Evolutionary conservation across 208 protist genomes (phyloP), one percentile per base, ranked within the genome.

Genomic region (Dictyostelium gargantuum): DNA sequence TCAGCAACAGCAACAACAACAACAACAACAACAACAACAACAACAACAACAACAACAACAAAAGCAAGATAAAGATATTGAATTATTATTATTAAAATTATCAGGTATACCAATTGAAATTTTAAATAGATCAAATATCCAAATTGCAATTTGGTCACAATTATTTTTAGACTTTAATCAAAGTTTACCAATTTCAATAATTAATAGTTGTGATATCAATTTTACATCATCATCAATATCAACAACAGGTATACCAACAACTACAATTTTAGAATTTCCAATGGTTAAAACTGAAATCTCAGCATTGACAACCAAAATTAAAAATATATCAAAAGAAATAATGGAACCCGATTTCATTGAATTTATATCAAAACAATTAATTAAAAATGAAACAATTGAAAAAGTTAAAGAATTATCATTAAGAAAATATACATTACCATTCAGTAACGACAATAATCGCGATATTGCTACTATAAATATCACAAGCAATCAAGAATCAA

Each of bases 111-210:
- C 80, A 9, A 42, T 52, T 2, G 70, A 63, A 32, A 15, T 85
- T n/a, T 21, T 85, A 26, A 21, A 42, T 11, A 66, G 32, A 29
- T 29, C 61, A 40, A 54, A 74, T 35, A 35, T 74, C 15, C 80
- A 85, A 29, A 74, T 85, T 32, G 58, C 61, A 52, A 35, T 74
- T 23, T 85, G 44, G 38, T 48, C 61, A 56, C n/a, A 58, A 32
- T 29, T 85, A 29, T 85, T 85, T 72, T 52, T 81, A 74, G 11
- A 46, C 17, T 46, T 74, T 74, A 42, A 72, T 72, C 9, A 58
- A 26, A n/a, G n/a, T n/a, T n/a, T n/a, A n/a, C n/a, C n/a, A n/a
- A n/a, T n/a, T n/a, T n/a, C n/a, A n/a, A n/a, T n/a, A n/a, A n/a
- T n/a, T n/a, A n/a, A n/a, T n/a, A n/a, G n/a, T n/a, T n/a, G n/a